Percentiles rank a stretch among this genome's conserved stretches.
phyloP scores from a whole-genome alignment of 1,284 basidiomycete species.

The Paramarasmius palmivorus region DNA sequence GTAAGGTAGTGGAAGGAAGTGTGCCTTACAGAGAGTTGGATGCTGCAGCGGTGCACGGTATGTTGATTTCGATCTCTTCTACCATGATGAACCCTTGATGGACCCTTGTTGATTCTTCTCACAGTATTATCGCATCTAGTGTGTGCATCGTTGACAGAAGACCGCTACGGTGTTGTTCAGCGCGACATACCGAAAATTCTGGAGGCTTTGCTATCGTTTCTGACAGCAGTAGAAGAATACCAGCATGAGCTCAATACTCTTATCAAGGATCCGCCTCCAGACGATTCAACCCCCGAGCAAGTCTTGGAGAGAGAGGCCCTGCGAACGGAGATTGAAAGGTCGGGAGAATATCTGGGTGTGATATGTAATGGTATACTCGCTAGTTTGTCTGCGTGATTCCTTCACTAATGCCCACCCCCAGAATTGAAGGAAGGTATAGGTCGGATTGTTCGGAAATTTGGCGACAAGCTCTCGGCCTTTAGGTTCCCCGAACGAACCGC shows the following conservation, averaged over 20 bases:
- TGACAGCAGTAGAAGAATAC: constrained; percentile 66
- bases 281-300: constrained; percentile 37
- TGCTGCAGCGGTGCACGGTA: constrained; percentile 58
- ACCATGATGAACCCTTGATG: not conserved
- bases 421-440: constrained; percentile 70
- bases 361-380: constrained; percentile 60
- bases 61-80: constrained; percentile 14
- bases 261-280: constrained; percentile 25
- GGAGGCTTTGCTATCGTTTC: constrained; percentile 71
- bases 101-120: no score
- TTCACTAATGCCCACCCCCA: constrained; percentile 27
- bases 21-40: constrained; percentile 63
- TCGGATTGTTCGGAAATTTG: constrained; percentile 72
- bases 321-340: constrained; percentile 47
- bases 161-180: constrained; percentile 81
- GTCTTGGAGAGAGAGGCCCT: constrained; percentile 32
- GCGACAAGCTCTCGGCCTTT: constrained; percentile 72
- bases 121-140: constrained; percentile 75
- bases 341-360: constrained; percentile 54
- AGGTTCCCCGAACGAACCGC: constrained; percentile 71
- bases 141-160: constrained; percentile 74
- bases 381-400: constrained; percentile 5
- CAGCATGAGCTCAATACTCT: constrained; percentile 40
- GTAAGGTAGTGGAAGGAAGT: constrained; percentile 50
- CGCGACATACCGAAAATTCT: constrained; percentile 79